phyloP scores from a whole-genome alignment of 768 basidiomycete genomes.

The Boletus coccyginus region DNA sequence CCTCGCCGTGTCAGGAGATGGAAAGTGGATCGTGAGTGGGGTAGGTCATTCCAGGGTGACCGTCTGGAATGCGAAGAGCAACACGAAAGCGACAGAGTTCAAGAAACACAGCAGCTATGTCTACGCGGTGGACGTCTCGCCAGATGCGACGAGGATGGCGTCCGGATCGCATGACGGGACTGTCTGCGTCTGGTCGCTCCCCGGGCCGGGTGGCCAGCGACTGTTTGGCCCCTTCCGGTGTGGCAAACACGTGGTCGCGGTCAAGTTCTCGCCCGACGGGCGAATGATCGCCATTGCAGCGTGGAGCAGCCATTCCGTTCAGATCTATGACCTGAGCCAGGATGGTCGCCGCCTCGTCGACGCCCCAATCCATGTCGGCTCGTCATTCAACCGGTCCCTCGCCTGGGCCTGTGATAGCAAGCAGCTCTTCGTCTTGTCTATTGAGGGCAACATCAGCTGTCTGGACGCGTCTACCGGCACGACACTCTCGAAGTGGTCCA shows the following conservation, averaged over 20 bases:
- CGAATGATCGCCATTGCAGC: background rate
- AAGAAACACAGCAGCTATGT: background rate
- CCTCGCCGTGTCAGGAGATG: background rate
- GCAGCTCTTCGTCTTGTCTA: background rate
- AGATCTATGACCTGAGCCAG: background rate
- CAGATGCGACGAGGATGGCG: background rate
- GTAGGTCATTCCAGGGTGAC: background rate
- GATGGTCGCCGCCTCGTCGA: background rate
- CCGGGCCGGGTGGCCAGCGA: background rate
- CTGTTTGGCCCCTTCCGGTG: background rate
- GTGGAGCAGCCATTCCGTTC: background rate
- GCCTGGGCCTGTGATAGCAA: slow-evolving; percentile 2
- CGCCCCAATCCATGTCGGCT: background rate
- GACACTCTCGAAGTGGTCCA: background rate
- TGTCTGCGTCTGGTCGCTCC: slow-evolving; percentile 6
- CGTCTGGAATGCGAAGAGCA: background rate
- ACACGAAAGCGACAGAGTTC: background rate
- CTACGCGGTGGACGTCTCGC: slow-evolving; percentile 1
- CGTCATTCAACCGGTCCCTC: background rate
- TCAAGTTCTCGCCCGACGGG: slow-evolving; percentile 12
- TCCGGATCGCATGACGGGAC: background rate
- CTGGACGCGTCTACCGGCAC: background rate
- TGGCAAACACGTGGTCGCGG: background rate
- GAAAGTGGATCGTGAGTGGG: slow-evolving; percentile 4
- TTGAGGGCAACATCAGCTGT: background rate